Percentiles rank a stretch among this genome's conserved stretches.
phyloP scores from a whole-genome alignment of 2,329 filamentous ascomycete species.

The Zopfia rhizophila region DNA sequence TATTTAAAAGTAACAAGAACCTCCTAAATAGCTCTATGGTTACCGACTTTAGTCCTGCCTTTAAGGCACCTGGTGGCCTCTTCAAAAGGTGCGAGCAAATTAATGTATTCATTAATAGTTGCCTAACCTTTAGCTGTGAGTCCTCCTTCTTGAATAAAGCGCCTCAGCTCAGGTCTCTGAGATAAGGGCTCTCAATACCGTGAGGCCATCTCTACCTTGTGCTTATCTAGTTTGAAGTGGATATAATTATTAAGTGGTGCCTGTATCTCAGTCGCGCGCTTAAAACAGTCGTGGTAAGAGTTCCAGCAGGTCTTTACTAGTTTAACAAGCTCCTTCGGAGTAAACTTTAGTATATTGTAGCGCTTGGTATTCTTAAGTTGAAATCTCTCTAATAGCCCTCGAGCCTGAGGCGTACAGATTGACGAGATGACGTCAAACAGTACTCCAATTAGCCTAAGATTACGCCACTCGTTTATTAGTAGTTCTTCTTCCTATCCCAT shows the following conservation, averaged over 20 bases:
- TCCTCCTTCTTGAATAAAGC: no score
- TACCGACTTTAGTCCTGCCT: no score
- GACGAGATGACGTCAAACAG: slow-evolving; percentile 14
- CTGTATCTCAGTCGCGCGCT: not conserved
- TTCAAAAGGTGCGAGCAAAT: no score
- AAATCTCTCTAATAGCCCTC: slow-evolving; percentile 7
- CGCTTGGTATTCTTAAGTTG: slow-evolving; percentile 4
- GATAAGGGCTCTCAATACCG: no score
- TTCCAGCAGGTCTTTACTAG: slow-evolving; percentile 6
- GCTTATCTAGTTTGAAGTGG: not conserved
- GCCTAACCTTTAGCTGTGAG: no score
- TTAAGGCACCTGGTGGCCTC: no score
- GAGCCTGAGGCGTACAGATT: slow-evolving; percentile 10
- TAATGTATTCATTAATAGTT: no score
- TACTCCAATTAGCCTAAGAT: slow-evolving; percentile 10
- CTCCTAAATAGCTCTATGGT: no score
- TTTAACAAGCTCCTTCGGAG: slow-evolving; percentile 3
- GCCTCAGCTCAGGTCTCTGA: no score
- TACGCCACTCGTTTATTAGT: slow-evolving; percentile 8
- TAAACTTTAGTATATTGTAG: not conserved
- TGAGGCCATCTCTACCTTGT: not conserved
- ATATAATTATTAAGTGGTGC: slow-evolving; percentile 2
- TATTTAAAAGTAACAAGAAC: no score
- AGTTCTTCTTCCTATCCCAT: slow-evolving; percentile 11
- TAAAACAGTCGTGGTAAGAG: not conserved